Evolutionary conservation across 257 asterid genomes (phyloP).

Genomic region (Solanum acaule): DNA sequence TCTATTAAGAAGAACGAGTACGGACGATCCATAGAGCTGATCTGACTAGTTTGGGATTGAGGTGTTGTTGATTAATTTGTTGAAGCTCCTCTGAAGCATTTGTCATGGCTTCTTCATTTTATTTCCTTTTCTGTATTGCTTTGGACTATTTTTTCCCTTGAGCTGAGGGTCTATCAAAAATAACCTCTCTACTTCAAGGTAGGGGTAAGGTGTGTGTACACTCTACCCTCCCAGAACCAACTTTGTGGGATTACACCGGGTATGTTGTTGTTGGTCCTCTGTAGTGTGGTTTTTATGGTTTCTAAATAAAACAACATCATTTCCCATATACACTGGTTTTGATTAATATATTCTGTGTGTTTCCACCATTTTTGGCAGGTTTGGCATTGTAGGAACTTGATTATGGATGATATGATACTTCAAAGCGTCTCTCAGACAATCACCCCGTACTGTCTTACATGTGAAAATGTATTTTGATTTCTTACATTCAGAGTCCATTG

Average conservation of each 20-base stretch:
- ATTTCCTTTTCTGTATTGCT: not conserved
- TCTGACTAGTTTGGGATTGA: not conserved
- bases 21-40: not conserved
- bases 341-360: not conserved
- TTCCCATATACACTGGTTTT: not conserved
- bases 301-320: not conserved
- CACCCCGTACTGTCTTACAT: not conserved
- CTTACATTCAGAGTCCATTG: constrained; percentile 11
- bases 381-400: not conserved
- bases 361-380: not conserved
- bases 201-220: not conserved
- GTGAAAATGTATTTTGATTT: constrained; percentile 4
- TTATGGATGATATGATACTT: constrained; percentile 4
- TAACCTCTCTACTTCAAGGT: not conserved
- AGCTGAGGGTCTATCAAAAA: not conserved
- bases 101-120: not conserved
- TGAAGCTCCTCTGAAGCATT: not conserved
- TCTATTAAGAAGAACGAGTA: not conserved
- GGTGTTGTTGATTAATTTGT: not conserved
- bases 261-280: not conserved
- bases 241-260: not conserved
- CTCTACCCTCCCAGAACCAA: not conserved
- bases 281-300: not conserved
- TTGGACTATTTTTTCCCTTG: not conserved
- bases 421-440: not conserved